Conservation (phyloP, 1,284 basidiomycete genomes). For the Trametes pubescens region DNA sequence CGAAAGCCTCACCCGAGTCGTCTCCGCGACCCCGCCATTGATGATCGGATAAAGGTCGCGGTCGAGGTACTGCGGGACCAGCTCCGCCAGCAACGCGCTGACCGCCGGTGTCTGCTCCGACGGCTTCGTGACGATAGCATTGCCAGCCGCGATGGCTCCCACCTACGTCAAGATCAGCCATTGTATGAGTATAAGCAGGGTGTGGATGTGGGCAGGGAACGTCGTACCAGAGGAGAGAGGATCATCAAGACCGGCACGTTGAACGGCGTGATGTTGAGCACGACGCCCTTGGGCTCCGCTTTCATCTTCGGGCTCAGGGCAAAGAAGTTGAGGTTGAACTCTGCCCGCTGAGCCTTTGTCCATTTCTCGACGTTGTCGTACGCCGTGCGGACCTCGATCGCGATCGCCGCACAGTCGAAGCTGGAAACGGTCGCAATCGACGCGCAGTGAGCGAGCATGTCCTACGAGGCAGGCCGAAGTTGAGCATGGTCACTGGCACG, state of each 20-base stretch:
- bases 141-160: slow-evolving; percentile 80
- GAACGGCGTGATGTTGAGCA: slow-evolving; percentile 67
- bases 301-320: slow-evolving; percentile 67
- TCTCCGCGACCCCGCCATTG: slow-evolving; percentile 76
- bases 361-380: slow-evolving; percentile 77
- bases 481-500: too few relatives aligned
- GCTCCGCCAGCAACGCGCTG: slow-evolving; percentile 71
- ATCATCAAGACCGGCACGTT: slow-evolving; percentile 61
- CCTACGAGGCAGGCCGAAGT: too few relatives aligned
- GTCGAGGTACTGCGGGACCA: slow-evolving; percentile 84
- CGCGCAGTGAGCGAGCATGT: too few relatives aligned
- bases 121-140: slow-evolving; percentile 76
- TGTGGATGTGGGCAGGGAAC: too few relatives aligned
- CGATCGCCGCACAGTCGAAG: slow-evolving; percentile 60
- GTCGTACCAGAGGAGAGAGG: slow-evolving; percentile 58
- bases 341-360: slow-evolving; percentile 62
- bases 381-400: slow-evolving; percentile 69
- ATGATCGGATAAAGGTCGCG: slow-evolving; percentile 72
- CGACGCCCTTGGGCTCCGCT: slow-evolving; percentile 81
- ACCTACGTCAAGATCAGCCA: slow-evolving; percentile 1
- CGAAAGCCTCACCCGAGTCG: slow-evolving; percentile 59
- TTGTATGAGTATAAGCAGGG: too few relatives aligned
- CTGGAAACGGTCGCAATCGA: slow-evolving; percentile 33
- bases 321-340: slow-evolving; percentile 61
- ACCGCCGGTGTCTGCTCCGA: slow-evolving; percentile 75